Percentiles rank a stretch among this genome's conserved stretches.
phyloP scores from a whole-genome alignment of 208 protist species.

The Phytomonas sp. region DNA sequence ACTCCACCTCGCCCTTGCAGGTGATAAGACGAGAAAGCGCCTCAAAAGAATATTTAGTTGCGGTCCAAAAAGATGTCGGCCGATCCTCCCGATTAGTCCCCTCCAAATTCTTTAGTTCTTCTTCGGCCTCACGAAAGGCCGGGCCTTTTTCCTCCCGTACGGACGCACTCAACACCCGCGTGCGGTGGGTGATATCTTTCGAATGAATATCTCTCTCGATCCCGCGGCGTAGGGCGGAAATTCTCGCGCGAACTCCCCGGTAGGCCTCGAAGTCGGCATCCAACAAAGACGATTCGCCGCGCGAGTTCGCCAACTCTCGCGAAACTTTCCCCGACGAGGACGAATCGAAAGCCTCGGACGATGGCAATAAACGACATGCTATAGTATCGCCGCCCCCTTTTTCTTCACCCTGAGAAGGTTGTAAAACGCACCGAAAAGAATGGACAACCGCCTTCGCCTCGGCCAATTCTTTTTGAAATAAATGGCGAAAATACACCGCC shows the following conservation, averaged over 20 bases:
- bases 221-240: constrained; percentile 31
- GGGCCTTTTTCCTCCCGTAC: constrained; percentile 21
- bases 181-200: constrained; percentile 57
- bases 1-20: constrained; percentile 52
- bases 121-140: not conserved
- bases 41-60: constrained; percentile 11
- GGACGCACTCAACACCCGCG: constrained; percentile 17
- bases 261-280: constrained; percentile 72
- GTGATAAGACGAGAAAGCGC: constrained; percentile 30
- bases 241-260: constrained; percentile 35
- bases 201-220: constrained; percentile 51
- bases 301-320: not conserved
- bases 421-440: constrained; percentile 30
- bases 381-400: not conserved
- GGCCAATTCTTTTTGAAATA: constrained; percentile 33
- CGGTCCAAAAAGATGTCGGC: constrained; percentile 16
- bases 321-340: not conserved
- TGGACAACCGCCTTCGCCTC: constrained; percentile 28
- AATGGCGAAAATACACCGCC: constrained; percentile 34
- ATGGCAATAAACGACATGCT: not conserved
- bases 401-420: constrained; percentile 13
- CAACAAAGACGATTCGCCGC: too few relatives aligned
- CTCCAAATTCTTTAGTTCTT: not conserved
- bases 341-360: not conserved
- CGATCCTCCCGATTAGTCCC: not conserved